These are phyloP conservation scores for Hymenotorrendiella dingleyae DNA, from an alignment of 2,329 filamentous ascomycete genomes.

Conservation along the genomic window DNA sequence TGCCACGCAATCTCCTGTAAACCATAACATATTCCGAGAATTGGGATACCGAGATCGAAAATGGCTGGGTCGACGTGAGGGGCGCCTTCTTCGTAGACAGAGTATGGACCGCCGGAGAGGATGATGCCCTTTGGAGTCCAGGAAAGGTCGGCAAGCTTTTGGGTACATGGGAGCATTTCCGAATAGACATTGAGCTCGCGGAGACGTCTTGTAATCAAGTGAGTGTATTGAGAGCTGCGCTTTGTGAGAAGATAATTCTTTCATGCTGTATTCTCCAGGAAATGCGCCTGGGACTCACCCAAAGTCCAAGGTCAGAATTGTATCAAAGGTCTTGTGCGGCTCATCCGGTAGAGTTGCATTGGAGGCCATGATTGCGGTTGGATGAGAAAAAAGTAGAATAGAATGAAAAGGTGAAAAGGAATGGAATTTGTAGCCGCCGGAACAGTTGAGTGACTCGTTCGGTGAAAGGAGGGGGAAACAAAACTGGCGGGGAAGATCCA, in stretches of 20 bases:
- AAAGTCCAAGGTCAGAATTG: constrained; percentile 68
- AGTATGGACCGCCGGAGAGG: constrained; percentile 63
- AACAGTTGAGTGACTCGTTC: too few relatives aligned
- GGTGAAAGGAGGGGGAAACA: too few relatives aligned
- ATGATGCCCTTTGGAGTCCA: constrained; percentile 84
- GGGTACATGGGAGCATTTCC: constrained; percentile 84
- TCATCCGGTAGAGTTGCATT: constrained; percentile 18
- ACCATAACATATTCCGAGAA: constrained; percentile 43
- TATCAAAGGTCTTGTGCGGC: constrained; percentile 35
- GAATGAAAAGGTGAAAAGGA: not conserved
- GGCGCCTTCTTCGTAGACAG: constrained; percentile 73
- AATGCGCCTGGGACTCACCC: too few relatives aligned
- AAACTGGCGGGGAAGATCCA: constrained; percentile 2
- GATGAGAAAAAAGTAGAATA: not conserved
- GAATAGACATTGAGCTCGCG: constrained; percentile 76
- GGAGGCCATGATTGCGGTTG: constrained; percentile 14
- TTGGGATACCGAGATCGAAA: constrained; percentile 66
- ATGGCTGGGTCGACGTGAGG: constrained; percentile 77
- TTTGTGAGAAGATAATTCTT: not conserved
- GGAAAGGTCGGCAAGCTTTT: constrained; percentile 68
- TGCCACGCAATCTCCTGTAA: constrained; percentile 70
- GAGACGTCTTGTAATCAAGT: constrained; percentile 59
- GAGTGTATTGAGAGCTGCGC: constrained; percentile 57
- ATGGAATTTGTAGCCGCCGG: too few relatives aligned
- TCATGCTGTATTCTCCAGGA: not conserved